phyloP scores from a whole-genome alignment of 108 stramenopile genomes.

The Conticribra guillardii region DNA sequence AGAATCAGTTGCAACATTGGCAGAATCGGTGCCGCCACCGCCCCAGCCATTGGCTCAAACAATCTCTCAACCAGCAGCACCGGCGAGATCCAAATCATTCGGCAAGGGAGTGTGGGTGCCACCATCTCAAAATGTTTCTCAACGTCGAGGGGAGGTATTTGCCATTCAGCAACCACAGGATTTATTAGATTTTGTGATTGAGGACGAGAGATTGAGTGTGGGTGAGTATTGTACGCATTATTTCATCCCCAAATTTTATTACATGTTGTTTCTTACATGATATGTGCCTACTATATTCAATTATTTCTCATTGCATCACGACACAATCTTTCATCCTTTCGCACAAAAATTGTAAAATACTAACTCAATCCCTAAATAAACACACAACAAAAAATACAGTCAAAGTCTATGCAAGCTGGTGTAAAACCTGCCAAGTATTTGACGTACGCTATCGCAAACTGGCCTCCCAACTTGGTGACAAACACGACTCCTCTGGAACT shows the following conservation, averaged over 20 bases:
- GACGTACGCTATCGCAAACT: slow-evolving; percentile 42
- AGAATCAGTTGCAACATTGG: too few species aligned
- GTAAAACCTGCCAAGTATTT: slow-evolving; percentile 49
- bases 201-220: slow-evolving; percentile 49
- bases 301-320: background rate
- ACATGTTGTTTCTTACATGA: too few species aligned
- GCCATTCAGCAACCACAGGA: slow-evolving; percentile 46
- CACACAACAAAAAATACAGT: too few species aligned
- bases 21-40: too few species aligned
- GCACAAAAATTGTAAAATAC: too few species aligned
- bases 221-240: slow-evolving; percentile 30
- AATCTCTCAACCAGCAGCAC: too few species aligned
- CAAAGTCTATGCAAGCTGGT: slow-evolving; percentile 53
- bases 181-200: slow-evolving; percentile 52
- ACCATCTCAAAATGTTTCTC: slow-evolving; percentile 18
- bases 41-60: too few species aligned
- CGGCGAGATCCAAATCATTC: too few species aligned
- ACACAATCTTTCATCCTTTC: too few species aligned
- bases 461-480: slow-evolving; percentile 32
- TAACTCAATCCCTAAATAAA: too few species aligned
- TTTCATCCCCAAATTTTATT: too few species aligned
- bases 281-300: too few species aligned
- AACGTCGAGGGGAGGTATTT: slow-evolving; percentile 11
- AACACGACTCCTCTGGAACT: background rate
- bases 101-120: slow-evolving; percentile 36